Base-by-base conservation (phyloP, 2,329 filamentous ascomycete species). In the Calonectria montana region DNA sequence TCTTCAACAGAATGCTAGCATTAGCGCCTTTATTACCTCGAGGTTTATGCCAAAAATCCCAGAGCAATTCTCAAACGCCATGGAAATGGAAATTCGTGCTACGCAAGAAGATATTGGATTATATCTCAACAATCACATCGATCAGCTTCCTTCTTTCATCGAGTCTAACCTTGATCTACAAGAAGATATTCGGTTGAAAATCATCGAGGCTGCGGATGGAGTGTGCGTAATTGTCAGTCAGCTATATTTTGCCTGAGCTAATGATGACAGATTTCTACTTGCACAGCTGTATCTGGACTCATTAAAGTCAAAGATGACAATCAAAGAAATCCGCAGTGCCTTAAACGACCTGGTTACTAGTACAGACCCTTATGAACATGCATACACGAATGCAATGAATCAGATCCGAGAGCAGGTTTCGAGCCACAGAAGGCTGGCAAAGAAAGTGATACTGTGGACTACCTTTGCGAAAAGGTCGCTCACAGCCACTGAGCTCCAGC, bases 341-440 rank as follows among this genome's bases (percentile, higher is more conserved):
- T 72, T 88, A 2, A 15, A 69, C 41, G 77, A 73, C 0, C 73
- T 88, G 0, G 73, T 78, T 0, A 81, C 61, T n/a, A 82, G 81
- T 12, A 75, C 76, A 5, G 62, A 76, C 12, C 79, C 78, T 3
- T 83, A 85, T 18, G 76, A 85, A 18, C 37, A 62, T 23, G 57
- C 57, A 45, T 62, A 62, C 21, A 27, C 39, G 21, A 45, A 45
- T 13, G 57, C 57, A 21, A 41, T 62, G 39, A 23, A 62, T 3
- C 78, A 86, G 23, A 87, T 89, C 31, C 62, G 83, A n/a, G 69
- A 74, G 0, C 86, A 89, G 59, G 12, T 74, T 0, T 1, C 39
- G 16, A 23, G 25, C 4, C 73, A 41, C 25, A 62, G 57, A 27
- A 15, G 37, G 15, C 57, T 62, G 2, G 57, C 57, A 21, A 45